phyloP scores from a whole-genome alignment of 2,329 filamentous ascomycete species.

The Claviceps arundinis region DNA sequence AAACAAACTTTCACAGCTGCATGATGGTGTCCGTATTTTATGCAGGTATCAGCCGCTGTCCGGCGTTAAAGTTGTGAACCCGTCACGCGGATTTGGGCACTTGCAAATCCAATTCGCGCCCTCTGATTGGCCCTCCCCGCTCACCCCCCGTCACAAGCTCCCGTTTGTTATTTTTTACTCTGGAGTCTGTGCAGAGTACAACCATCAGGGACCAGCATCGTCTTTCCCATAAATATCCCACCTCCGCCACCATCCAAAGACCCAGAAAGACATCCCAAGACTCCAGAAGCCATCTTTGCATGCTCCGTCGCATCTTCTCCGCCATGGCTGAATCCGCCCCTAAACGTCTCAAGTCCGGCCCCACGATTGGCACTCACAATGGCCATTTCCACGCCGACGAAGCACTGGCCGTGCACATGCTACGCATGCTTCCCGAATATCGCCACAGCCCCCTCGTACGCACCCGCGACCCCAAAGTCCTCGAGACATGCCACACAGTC shows the following conservation, averaged over 20 bases:
- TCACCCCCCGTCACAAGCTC: no score
- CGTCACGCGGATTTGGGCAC: no score
- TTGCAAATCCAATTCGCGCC: no score
- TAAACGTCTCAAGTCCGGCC: constrained; percentile 61
- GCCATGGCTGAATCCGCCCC: constrained; percentile 48
- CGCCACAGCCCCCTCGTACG: constrained; percentile 60
- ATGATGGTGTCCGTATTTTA: no score
- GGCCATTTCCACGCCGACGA: constrained; percentile 99
- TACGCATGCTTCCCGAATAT: constrained; percentile 79
- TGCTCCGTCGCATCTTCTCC: constrained; percentile 19
- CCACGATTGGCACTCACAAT: constrained; percentile 85
- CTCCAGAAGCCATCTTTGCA: constrained; percentile 7
- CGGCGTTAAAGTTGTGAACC: no score
- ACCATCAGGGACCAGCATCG: no score
- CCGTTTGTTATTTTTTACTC: no score
- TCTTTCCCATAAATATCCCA: no score
- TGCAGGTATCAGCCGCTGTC: no score
- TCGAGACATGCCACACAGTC: constrained; percentile 80
- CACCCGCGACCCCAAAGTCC: constrained; percentile 68
- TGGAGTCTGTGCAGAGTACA: no score
- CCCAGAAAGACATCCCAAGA: neutral
- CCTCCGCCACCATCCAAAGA: neutral
- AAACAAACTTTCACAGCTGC: no score
- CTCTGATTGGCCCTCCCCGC: no score
- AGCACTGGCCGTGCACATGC: constrained; percentile 90